Evolutionary conservation across 164 flowering plant species (phyloP).

Genomic region (Houttuynia cordata): DNA sequence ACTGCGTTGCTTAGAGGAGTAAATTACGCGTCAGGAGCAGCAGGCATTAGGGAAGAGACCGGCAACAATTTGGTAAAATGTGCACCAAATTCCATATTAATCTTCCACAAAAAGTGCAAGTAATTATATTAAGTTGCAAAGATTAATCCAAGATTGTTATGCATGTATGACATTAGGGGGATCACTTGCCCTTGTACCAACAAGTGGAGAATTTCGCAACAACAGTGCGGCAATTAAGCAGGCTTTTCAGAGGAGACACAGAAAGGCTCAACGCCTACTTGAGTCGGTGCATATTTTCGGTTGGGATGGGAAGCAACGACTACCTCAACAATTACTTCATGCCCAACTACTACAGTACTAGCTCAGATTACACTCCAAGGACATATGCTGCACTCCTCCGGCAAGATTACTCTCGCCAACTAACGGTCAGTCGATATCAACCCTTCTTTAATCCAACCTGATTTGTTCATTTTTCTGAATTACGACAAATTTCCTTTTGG

Average conservation of each 20-base stretch:
- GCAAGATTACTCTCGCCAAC: slow-evolving; percentile 55
- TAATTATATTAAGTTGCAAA: neutral
- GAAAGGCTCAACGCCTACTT: slow-evolving; percentile 26
- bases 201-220: slow-evolving; percentile 44
- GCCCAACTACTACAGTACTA: slow-evolving; percentile 46
- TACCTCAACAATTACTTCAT: slow-evolving; percentile 84
- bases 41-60: slow-evolving; percentile 80
- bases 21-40: slow-evolving; percentile 79
- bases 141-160: neutral
- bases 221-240: slow-evolving; percentile 35
- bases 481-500: neutral
- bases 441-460: neutral
- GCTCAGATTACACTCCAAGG: slow-evolving; percentile 27
- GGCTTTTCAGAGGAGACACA: slow-evolving; percentile 40
- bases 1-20: slow-evolving; percentile 39
- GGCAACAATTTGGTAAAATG: slow-evolving; percentile 60
- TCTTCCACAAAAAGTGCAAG: no score
- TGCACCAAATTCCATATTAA: no score
- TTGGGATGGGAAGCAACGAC: slow-evolving; percentile 87
- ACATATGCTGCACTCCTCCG: slow-evolving; percentile 54
- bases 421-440: slow-evolving; percentile 28
- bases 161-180: slow-evolving; percentile 34
- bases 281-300: slow-evolving; percentile 55
- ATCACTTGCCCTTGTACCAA: slow-evolving; percentile 50
- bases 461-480: neutral